Conservation (phyloP, 2,329 filamentous ascomycete genomes). For the Daldinia eschscholtzii region DNA sequence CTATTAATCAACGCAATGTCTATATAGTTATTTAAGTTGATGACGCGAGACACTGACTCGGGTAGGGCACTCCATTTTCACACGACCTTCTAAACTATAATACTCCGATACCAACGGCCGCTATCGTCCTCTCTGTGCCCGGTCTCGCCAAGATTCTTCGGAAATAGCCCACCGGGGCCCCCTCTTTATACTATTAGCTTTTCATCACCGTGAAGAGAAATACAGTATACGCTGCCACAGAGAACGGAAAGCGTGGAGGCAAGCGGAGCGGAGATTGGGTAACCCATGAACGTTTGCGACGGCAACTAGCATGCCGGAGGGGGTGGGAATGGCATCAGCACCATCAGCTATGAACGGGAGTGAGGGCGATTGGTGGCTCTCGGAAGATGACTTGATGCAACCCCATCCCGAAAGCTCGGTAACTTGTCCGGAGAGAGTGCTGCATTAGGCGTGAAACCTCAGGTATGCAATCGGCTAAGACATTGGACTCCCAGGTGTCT, state of each 20-base stretch:
- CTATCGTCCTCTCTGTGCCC: slow-evolving; percentile 15
- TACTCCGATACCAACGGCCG: slow-evolving; percentile 11
- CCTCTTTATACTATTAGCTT: slow-evolving; percentile 6
- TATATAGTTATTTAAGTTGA: not conserved
- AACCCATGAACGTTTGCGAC: slow-evolving; percentile 19
- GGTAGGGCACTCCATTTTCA: slow-evolving; percentile 24
- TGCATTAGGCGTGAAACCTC: slow-evolving; percentile 33
- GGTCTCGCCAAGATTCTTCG: slow-evolving; percentile 17
- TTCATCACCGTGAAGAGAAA: slow-evolving; percentile 3
- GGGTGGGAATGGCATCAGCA: slow-evolving; percentile 25
- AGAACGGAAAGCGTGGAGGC: slow-evolving; percentile 14
- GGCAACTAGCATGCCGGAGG: slow-evolving; percentile 36
- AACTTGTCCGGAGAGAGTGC: slow-evolving; percentile 36
- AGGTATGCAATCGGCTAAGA: slow-evolving; percentile 32
- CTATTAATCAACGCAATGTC: slow-evolving; percentile 7
- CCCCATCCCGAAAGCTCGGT: slow-evolving; percentile 46
- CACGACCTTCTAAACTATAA: not conserved
- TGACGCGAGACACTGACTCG: slow-evolving; percentile 26
- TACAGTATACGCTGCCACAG: slow-evolving; percentile 14
- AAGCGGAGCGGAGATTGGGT: slow-evolving; percentile 32
- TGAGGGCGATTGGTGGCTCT: slow-evolving; percentile 26
- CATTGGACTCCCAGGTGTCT: slow-evolving; percentile 26
- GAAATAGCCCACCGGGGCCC: slow-evolving; percentile 24
- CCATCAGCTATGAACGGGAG: slow-evolving; percentile 27
- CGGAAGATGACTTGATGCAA: slow-evolving; percentile 37